Evolutionary conservation across 495 filamentous ascomycete genomes (phyloP), one percentile per base, ranked within the genome.

Genomic region (Rostrohypoxylon terebratum): DNA sequence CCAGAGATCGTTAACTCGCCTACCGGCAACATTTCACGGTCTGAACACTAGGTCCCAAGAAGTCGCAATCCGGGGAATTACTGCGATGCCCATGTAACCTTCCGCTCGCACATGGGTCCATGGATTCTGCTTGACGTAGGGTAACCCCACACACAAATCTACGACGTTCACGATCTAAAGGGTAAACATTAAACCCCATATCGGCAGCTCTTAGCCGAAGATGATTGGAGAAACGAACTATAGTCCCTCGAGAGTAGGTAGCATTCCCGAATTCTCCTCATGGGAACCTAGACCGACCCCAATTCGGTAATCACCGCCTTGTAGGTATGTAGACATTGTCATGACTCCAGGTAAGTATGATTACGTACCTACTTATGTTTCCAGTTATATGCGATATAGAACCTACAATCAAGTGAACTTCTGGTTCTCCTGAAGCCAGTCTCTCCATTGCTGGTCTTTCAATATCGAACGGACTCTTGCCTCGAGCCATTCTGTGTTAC

Each of bases 401-500:
- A 38, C 11, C 6, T 8, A 42, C 45, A 34, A 0, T 16, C 28
- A 38, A 10, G 53, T n/a, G 21, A 18, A 23, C 6, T 36, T 14
- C 10, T 6, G 31, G n/a, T 53, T 68, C 16, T 61, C 54, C 11
- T 51, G 51, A 42, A 75, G 40, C 76, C 76, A 78, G 4, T 68
- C 34, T 53, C 61, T 68, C 76, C 76, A 76, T 2, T 44, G 25
- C 10, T 59, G 16, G 16, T 80, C 73, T 51, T 64, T 62, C 31
- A 75, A 25, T 58, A 80, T 79, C 23, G 42, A 75, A 42, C 77
- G 66, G 28, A 74, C 75, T 59, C 75, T 70, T 10, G 78, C 80
- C 48, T 79, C 80, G 31, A 83, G 78, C 83, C 82, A 84, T 28
- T 76, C 71, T 1, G 79, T 79, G 55, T 83, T 83, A 4, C 83